Percentiles rank a stretch among this genome's conserved stretches.
phyloP scores from a whole-genome alignment of 2,329 filamentous ascomycete species.

The Aspergillus eucalypticola region DNA sequence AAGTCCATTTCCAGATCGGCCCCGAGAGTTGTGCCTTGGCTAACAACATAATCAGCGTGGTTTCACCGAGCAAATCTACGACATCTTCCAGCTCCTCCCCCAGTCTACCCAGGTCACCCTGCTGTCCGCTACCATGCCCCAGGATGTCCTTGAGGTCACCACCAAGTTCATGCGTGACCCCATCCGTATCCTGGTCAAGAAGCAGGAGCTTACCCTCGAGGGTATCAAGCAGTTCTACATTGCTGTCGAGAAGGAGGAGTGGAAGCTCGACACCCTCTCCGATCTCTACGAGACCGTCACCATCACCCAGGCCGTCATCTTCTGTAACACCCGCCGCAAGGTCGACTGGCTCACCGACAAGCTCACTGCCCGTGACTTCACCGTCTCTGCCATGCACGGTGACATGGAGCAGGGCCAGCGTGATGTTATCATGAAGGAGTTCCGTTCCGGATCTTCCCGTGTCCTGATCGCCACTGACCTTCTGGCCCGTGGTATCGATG shows the following conservation, averaged over 20 bases:
- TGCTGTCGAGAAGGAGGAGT: conserved; percentile 99
- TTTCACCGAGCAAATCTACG: conserved; percentile 99
- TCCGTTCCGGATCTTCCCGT: conserved; percentile 97
- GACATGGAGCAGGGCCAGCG: conserved; percentile 98
- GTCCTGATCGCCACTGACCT: conserved; percentile 98
- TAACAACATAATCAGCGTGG: conserved; percentile 63
- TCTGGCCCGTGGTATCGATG: conserved; percentile 98
- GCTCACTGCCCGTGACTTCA: conserved; percentile 98
- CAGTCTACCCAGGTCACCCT: conserved; percentile 98
- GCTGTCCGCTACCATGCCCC: conserved; percentile 96
- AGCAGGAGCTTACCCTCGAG: conserved; percentile 98
- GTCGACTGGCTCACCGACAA: conserved; percentile 99
- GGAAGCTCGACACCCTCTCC: conserved; percentile 98
- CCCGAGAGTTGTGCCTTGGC: conserved; percentile 3
- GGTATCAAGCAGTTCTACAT: conserved; percentile 99
- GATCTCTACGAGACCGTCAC: conserved; percentile 99
- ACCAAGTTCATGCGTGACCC: conserved; percentile 99
- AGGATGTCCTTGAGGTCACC: conserved; percentile 98
- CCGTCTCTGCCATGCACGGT: conserved; percentile 99
- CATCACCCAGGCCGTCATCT: conserved; percentile 99
- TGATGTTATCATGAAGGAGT: conserved; percentile 99
- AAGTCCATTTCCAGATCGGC: conserved; percentile 16
- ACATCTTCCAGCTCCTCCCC: conserved; percentile 98
- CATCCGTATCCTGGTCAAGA: conserved; percentile 98
- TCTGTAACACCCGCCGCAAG: conserved; percentile 99